These are phyloP conservation scores for Phytophthora sp. DNA, from an alignment of 352 stramenopile genomes.

Conservation along the genomic window DNA sequence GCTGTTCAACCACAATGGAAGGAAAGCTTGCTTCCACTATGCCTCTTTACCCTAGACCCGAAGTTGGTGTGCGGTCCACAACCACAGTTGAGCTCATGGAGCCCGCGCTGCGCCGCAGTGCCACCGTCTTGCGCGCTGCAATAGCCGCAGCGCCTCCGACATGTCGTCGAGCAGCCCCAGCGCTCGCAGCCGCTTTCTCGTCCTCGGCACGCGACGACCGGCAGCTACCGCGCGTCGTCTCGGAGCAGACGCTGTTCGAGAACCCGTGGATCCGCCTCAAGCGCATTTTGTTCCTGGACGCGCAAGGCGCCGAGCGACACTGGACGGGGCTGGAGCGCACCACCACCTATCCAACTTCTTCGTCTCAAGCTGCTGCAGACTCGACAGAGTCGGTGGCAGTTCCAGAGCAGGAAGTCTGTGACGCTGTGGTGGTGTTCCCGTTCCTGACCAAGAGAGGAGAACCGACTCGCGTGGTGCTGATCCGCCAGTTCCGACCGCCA, in stretches of 20 bases:
- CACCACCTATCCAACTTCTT: constrained; percentile 55
- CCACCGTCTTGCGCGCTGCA: neutral
- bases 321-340: constrained; percentile 76
- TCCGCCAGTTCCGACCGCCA: constrained; percentile 92
- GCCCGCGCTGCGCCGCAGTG: constrained; percentile 2
- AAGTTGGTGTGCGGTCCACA: constrained; percentile 31
- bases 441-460: constrained; percentile 50
- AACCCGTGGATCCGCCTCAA: constrained; percentile 73
- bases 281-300: constrained; percentile 68
- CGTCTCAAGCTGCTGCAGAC: neutral
- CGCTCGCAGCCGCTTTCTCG: constrained; percentile 4
- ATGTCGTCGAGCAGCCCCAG: neutral
- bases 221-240: constrained; percentile 51
- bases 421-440: constrained; percentile 80
- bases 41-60: neutral
- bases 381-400: neutral
- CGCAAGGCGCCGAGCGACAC: constrained; percentile 47
- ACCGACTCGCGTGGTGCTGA: constrained; percentile 67
- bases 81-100: constrained; percentile 6
- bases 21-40: constrained; percentile 22
- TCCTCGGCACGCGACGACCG: constrained; percentile 12
- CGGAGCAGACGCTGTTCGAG: constrained; percentile 64
- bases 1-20: constrained; percentile 12
- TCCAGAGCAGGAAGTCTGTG: constrained; percentile 39
- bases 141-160: neutral